These are phyloP conservation scores for Adansonia rubrostipa DNA, from an alignment of 441 rosid genomes.

Conservation along the genomic window DNA sequence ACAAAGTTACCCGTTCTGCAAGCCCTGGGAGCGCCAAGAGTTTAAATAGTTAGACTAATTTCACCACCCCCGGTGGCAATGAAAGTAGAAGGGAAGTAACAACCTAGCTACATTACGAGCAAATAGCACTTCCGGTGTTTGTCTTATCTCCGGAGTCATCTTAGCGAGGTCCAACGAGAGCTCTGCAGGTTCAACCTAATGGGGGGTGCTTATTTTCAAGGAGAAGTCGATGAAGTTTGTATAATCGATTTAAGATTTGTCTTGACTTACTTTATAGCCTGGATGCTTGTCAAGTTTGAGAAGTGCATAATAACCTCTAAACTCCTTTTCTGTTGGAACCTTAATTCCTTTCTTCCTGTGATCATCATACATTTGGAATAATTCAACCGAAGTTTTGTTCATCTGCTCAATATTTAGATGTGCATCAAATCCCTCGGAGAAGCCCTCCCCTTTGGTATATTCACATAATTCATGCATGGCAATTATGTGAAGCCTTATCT, in stretches of 20 bases:
- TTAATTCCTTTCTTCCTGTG: slow-evolving; percentile 87
- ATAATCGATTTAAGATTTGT: slow-evolving; percentile 26
- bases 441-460: slow-evolving; percentile 94
- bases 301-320: slow-evolving; percentile 98
- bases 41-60: slow-evolving; percentile 38
- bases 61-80: slow-evolving; percentile 30
- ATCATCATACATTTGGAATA: slow-evolving; percentile 98
- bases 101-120: slow-evolving; percentile 97
- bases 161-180: slow-evolving; percentile 97
- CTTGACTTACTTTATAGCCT: slow-evolving; percentile 81
- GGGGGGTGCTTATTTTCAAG: slow-evolving; percentile 34
- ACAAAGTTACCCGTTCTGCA: slow-evolving; percentile 92
- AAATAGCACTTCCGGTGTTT: slow-evolving; percentile 85
- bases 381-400: slow-evolving; percentile 97
- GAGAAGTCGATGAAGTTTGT: slow-evolving; percentile 26
- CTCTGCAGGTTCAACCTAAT: slow-evolving; percentile 97
- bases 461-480: slow-evolving; percentile 98
- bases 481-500: slow-evolving; percentile 95
- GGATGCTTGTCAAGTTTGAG: slow-evolving; percentile 99
- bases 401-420: slow-evolving; percentile 98
- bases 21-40: slow-evolving; percentile 62
- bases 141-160: slow-evolving; percentile 96
- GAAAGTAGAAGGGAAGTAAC: slow-evolving; percentile 29
- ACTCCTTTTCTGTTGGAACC: slow-evolving; percentile 84
- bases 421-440: slow-evolving; percentile 98